Conservation (phyloP, 139 green algal genomes). For the Parachlorella kessleri region DNA sequence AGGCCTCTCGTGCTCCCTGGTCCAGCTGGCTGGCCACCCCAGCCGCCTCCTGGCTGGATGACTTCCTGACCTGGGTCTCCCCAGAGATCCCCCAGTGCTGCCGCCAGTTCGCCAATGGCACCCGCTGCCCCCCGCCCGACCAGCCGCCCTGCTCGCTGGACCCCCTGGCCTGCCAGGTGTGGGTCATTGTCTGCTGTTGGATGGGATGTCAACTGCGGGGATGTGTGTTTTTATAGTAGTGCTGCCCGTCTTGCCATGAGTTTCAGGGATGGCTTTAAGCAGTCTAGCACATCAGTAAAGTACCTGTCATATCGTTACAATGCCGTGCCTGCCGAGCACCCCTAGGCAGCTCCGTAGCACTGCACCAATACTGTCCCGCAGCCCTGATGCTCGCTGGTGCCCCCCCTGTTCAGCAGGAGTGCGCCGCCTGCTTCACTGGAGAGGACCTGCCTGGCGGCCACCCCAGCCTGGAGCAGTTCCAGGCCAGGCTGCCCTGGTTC, state of each 20-base stretch:
- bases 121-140: constrained; percentile 75
- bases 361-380: too few relatives aligned
- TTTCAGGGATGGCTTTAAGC: too few relatives aligned
- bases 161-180: constrained; percentile 45
- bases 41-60: constrained; percentile 91
- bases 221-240: too few relatives aligned
- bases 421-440: constrained; percentile 61
- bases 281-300: too few relatives aligned
- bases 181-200: too few relatives aligned
- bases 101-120: constrained; percentile 29
- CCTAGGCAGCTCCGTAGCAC: too few relatives aligned
- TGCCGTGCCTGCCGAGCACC: too few relatives aligned
- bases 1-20: constrained; percentile 38
- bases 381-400: too few relatives aligned
- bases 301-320: too few relatives aligned
- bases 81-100: constrained; percentile 67
- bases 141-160: constrained; percentile 64
- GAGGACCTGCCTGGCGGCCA: constrained; percentile 27
- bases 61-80: constrained; percentile 89
- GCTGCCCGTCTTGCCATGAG: too few relatives aligned
- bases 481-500: constrained; percentile 83
- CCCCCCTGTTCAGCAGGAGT: constrained; percentile 41
- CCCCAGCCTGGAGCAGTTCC: constrained; percentile 59
- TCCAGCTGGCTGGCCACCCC: constrained; percentile 66
- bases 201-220: too few relatives aligned